Base-by-base conservation (phyloP, 495 filamentous ascomycete genomes). In the Collariella sp. region DNA sequence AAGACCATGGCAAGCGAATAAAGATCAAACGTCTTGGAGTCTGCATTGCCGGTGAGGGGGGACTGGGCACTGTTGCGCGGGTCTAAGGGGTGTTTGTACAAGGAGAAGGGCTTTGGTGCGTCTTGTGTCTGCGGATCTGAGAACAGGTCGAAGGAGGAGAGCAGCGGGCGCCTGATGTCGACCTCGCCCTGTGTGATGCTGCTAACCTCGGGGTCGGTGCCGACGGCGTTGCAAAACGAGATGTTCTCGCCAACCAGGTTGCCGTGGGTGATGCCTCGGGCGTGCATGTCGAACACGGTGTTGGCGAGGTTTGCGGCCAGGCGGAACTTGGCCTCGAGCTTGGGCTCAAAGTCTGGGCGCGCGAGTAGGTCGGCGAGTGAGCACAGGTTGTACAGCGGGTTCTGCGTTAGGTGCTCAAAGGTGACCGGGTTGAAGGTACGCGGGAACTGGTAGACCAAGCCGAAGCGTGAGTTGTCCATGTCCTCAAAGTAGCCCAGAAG, bases 401-500 rank as follows among this genome's bases (percentile, higher is more conserved):
- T 71, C 43, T 74, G 72, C 7, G 71, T 76, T 19, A 70, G 56
- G 15, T 67, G 67, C 10, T 79, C 75, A 43, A 83, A 79, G 34
- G 82, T 76, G 19, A 85, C 70, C 18, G 77, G 75, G 50, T 79
- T 76, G 63, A 81, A 78, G 41, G 72, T 79, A 7, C 80, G 74
- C 0, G 90, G 90, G 62, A 95, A 83, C 49, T 88, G 83, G 61
- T 90, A 96, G 46, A 96, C 79, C 43, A 96, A 76, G 20, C 87
- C 89, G 65, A 88, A 84, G 9, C 88, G 79, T 11, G 86, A 83
- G 63, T 87, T 78, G 7, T 78, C 76, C 60, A 87, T 79, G 65
- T 95, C 89, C 63, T 91, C 81, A 57, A 86, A 88, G 66, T 89
- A 96, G n/a, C 88, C 90, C 23, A 94, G 66, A 52, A 94, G 79